These are phyloP conservation scores for Luffa acutangula DNA, from an alignment of 306 rosid species.

Conservation along the genomic window DNA sequence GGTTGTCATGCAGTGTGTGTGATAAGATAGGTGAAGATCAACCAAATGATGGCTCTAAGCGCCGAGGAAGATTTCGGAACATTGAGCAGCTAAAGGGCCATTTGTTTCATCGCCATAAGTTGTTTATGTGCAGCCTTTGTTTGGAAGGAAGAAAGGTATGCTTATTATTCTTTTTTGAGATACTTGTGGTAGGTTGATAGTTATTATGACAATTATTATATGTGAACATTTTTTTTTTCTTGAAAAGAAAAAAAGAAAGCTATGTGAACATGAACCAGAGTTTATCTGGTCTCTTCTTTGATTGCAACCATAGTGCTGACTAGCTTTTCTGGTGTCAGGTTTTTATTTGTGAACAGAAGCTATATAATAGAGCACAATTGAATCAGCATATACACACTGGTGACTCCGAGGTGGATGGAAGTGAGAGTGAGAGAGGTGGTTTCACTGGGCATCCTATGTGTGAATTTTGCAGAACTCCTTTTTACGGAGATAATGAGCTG, in stretches of 20 bases:
- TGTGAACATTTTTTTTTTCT: too few relatives aligned
- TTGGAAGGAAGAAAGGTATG: constrained; percentile 92
- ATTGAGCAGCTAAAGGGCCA: constrained; percentile 88
- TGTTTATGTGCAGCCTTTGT: constrained; percentile 78
- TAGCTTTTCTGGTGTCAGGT: constrained; percentile 29
- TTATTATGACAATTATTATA: neutral
- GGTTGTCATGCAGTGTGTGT: constrained; percentile 68
- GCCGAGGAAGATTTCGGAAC: constrained; percentile 53
- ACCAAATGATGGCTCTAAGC: constrained; percentile 43
- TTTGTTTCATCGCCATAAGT: constrained; percentile 66
- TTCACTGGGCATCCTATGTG: constrained; percentile 94
- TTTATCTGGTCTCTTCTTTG: neutral
- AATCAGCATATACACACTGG: constrained; percentile 75
- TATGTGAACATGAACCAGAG: neutral
- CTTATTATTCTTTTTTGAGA: neutral
- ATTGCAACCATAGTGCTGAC: constrained; percentile 6
- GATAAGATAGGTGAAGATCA: constrained; percentile 74
- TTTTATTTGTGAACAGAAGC: constrained; percentile 91
- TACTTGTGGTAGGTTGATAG: neutral
- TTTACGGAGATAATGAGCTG: constrained; percentile 86
- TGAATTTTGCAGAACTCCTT: constrained; percentile 76
- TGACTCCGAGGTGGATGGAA: constrained; percentile 93
- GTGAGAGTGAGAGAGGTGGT: constrained; percentile 96
- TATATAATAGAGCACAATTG: constrained; percentile 70
- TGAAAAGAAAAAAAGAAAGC: too few relatives aligned